A percentile compares a stretch with the other conserved stretches of the same genome.
phyloP scores from a whole-genome alignment of 164 flowering plant species.

The Vitis riparia region DNA sequence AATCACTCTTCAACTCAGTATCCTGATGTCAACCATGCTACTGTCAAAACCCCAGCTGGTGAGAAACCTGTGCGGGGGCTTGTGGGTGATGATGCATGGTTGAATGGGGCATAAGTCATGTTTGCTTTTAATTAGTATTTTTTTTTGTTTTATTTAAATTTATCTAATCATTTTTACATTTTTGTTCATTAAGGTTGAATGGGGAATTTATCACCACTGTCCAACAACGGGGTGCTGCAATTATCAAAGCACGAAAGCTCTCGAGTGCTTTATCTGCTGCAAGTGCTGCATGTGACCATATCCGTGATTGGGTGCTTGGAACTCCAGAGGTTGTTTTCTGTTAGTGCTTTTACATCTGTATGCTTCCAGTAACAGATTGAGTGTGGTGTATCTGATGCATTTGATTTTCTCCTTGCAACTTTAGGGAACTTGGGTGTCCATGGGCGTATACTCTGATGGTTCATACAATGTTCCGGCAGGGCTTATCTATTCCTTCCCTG shows the following conservation, averaged over 20 bases:
- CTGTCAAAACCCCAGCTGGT: conserved; percentile 72
- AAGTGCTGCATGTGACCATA: conserved; percentile 98
- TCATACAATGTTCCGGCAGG: conserved; percentile 95
- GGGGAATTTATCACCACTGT: conserved; percentile 86
- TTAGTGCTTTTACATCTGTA: not conserved
- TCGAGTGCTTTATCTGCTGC: conserved; percentile 99
- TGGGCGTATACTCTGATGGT: conserved; percentile 99
- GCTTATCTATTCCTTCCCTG: conserved; percentile 96
- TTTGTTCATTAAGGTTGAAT: conserved; percentile 57
- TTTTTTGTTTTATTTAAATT: not conserved
- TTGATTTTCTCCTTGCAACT: conserved; percentile 2
- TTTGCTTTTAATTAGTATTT: not conserved
- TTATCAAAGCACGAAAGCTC: conserved; percentile 93
- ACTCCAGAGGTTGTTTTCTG: conserved; percentile 76
- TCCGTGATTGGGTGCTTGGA: conserved; percentile 99
- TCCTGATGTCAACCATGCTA: conserved; percentile 87
- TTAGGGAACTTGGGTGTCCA: conserved; percentile 96
- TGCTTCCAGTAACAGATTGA: not conserved
- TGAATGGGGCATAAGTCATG: conserved; percentile 6
- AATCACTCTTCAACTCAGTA: conserved; percentile 97
- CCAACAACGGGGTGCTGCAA: conserved; percentile 99
- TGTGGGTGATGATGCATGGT: conserved; percentile 91
- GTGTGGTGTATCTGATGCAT: not conserved
- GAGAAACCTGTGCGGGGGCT: conserved; percentile 89
- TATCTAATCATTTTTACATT: not conserved